Evolutionary conservation across 768 basidiomycete species (phyloP), one percentile per base, ranked within the genome.

Genomic region (Omphalotus guepiniiformis): DNA sequence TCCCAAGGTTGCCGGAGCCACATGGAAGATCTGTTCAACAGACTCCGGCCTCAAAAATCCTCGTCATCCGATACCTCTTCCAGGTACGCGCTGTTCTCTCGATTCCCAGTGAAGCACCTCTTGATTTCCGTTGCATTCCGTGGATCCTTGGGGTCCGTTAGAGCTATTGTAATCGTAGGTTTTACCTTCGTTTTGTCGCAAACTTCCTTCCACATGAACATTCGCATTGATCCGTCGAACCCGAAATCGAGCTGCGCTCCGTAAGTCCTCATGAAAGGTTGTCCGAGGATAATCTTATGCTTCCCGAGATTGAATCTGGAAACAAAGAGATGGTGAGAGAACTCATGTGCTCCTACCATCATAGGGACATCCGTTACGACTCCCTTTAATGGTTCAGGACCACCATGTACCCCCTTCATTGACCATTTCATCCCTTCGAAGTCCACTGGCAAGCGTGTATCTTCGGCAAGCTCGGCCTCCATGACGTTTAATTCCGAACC

Each of bases 391-490:
- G 45, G 48, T 0, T 54, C 51, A 6, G 60, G 34, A 5, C 41
- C 27, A 3, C 59, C 54, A 22, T 58, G 52, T 3, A 65, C 53
- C 0, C 62, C 63, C 22, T 53, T 55, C 3, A 65, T 45, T 0
- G 61, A 56, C 63, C 63, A 65, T 0, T 51, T 25, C 4, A 45
- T 28, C 0, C 63, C 61, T 27, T 63, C 60, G 29, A 5, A 23
- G 29, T 96, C 92, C 69, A 97, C 76, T 4, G 88, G n/a, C 22
- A 35, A n/a, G n/a, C n/a, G n/a, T n/a, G n/a, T n/a, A n/a, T n/a
- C n/a, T n/a, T n/a, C n/a, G n/a, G n/a, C n/a, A n/a, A n/a, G n/a
- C n/a, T n/a, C n/a, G n/a, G n/a, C n/a, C n/a, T n/a, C n/a, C n/a
- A n/a, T n/a, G n/a, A n/a, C n/a, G n/a, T n/a, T n/a, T n/a, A n/a